A percentile compares a stretch with the other conserved stretches of the same genome.
These are phyloP conservation scores for Closterium sp. DNA, from an alignment of 139 green algal species.

Conservation along the genomic window DNA sequence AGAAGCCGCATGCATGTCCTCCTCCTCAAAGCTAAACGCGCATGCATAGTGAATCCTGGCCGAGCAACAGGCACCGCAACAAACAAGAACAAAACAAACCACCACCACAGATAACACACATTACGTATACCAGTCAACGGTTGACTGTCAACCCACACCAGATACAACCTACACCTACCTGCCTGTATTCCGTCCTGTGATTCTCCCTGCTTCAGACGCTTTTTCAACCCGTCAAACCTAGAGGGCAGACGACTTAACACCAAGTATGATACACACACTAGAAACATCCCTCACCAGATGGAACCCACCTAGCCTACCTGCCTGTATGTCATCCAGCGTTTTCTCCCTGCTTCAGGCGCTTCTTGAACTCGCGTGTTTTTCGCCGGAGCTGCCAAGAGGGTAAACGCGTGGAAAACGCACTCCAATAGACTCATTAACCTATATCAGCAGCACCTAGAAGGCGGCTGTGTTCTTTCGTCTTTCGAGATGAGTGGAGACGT, in stretches of 20 bases:
- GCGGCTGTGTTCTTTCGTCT: neutral
- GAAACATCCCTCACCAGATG: neutral
- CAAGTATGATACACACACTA: neutral
- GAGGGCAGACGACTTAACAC: neutral
- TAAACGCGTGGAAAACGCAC: neutral
- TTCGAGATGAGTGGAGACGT: neutral
- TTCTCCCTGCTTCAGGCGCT: slow-evolving; percentile 50
- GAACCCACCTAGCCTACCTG: neutral
- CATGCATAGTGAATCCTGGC: no score
- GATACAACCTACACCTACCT: neutral
- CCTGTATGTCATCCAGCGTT: slow-evolving; percentile 49
- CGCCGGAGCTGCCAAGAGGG: slow-evolving; percentile 35
- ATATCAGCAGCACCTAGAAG: neutral
- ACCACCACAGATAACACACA: no score
- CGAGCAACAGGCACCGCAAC: no score
- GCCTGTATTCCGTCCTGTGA: neutral
- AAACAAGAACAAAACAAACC: no score
- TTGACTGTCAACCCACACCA: no score
- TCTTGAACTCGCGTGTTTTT: slow-evolving; percentile 60
- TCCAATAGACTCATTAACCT: no score
- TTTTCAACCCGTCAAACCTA: no score
- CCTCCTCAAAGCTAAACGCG: no score
- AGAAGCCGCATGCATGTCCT: no score
- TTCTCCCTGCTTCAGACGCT: neutral
- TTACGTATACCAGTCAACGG: no score